Conservation (phyloP, 176 grass and related monocot genomes). For the Musa itinerans region DNA sequence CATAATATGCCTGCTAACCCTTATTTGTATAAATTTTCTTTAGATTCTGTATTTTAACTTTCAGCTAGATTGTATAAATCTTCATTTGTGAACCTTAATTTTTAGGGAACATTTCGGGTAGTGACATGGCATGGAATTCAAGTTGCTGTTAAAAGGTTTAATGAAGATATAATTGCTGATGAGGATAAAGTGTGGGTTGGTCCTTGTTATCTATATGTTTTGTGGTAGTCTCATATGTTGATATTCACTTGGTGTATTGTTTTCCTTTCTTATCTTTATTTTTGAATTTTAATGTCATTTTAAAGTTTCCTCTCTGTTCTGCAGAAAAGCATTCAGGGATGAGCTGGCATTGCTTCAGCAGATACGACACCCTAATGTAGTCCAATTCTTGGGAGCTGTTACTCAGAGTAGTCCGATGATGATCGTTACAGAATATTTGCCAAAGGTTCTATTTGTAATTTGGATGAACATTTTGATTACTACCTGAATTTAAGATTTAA, state of each 20-base stretch:
- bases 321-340: slow-evolving; percentile 74
- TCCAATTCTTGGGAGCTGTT: slow-evolving; percentile 94
- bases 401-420: slow-evolving; percentile 99
- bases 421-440: slow-evolving; percentile 98
- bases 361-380: slow-evolving; percentile 91
- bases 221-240: neutral
- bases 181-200: slow-evolving; percentile 92
- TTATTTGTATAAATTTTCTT: neutral
- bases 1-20: neutral
- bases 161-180: slow-evolving; percentile 68
- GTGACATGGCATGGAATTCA: slow-evolving; percentile 85
- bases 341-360: slow-evolving; percentile 90
- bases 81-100: slow-evolving; percentile 19
- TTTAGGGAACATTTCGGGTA: slow-evolving; percentile 75
- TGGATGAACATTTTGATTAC: neutral
- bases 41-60: neutral
- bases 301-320: slow-evolving; percentile 4
- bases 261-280: slow-evolving; percentile 12
- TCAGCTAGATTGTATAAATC: neutral
- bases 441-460: slow-evolving; percentile 53
- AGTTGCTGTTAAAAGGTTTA: slow-evolving; percentile 83
- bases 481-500: neutral
- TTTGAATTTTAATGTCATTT: neutral
- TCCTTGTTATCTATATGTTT: slow-evolving; percentile 28
- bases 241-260: slow-evolving; percentile 13